Evolutionary conservation across 768 basidiomycete genomes (phyloP).

Genomic region (Lentinula raphanica): DNA sequence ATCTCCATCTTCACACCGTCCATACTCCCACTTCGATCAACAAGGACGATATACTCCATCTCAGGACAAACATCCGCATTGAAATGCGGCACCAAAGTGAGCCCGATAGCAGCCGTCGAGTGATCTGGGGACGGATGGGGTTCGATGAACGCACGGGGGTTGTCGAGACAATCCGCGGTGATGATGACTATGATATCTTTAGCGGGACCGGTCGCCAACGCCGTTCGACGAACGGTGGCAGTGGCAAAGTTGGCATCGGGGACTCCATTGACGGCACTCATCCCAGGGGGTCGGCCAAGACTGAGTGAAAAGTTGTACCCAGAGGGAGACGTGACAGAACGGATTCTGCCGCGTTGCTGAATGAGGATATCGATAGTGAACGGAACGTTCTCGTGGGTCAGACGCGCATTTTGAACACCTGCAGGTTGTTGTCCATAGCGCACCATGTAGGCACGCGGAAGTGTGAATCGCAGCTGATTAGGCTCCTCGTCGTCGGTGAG

Average conservation of each 20-base stretch:
- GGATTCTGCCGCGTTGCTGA: not conserved
- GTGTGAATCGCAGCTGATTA: not conserved
- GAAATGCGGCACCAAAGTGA: conserved; percentile 52
- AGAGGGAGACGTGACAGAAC: not conserved
- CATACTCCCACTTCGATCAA: conserved; percentile 61
- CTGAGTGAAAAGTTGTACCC: not conserved
- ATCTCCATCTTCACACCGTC: conserved; percentile 29
- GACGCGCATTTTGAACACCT: too few relatives aligned
- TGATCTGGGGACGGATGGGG: conserved; percentile 18
- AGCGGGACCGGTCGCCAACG: conserved; percentile 27
- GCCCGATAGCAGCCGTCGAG: conserved; percentile 42
- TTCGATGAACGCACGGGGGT: conserved; percentile 54
- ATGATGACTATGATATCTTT: conserved; percentile 49
- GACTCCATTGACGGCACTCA: not conserved
- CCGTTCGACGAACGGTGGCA: not conserved
- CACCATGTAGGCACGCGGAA: not conserved
- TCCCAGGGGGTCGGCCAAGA: not conserved
- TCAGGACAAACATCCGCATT: conserved; percentile 30
- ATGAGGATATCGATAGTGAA: not conserved
- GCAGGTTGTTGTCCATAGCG: not conserved
- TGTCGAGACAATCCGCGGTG: conserved; percentile 43
- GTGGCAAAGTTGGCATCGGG: not conserved
- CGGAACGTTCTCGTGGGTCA: not conserved
- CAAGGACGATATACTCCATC: conserved; percentile 57
- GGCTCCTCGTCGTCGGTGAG: not conserved